Percentiles rank a stretch among this genome's conserved stretches.
Conservation (phyloP, 2,329 filamentous ascomycete genomes). For the Ceratocystis cacaofunesta region DNA sequence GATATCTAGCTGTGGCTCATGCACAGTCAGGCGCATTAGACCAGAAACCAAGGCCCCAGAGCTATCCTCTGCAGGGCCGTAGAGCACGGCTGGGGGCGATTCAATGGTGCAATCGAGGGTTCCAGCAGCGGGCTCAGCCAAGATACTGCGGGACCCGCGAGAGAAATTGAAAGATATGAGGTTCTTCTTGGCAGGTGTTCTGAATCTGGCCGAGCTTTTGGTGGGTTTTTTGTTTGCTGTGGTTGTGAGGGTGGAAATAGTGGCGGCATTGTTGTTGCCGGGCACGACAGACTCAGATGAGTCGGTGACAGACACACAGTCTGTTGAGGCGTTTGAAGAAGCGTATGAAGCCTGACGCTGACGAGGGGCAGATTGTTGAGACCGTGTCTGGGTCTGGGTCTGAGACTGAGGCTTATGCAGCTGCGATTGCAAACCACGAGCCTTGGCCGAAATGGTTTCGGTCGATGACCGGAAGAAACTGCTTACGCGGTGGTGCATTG, state of each 20-base stretch:
- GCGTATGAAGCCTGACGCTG: slow-evolving; percentile 14
- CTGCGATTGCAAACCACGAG: slow-evolving; percentile 13
- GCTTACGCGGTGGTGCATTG: slow-evolving; percentile 43
- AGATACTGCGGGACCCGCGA: slow-evolving; percentile 25
- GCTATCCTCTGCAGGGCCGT: slow-evolving; percentile 58
- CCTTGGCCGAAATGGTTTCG: slow-evolving; percentile 29
- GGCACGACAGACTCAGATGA: slow-evolving; percentile 22
- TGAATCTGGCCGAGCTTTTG: slow-evolving; percentile 19
- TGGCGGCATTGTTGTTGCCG: slow-evolving; percentile 29
- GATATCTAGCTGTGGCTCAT: slow-evolving; percentile 50
- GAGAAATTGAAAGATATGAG: slow-evolving; percentile 24
- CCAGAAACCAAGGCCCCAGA: slow-evolving; percentile 77
- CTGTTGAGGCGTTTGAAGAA: slow-evolving; percentile 14
- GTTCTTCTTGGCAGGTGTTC: slow-evolving; percentile 26
- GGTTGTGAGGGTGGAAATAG: slow-evolving; percentile 28
- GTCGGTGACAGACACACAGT: slow-evolving; percentile 28
- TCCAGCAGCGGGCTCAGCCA: slow-evolving; percentile 27
- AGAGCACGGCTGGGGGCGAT: slow-evolving; percentile 74
- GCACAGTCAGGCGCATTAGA: slow-evolving; percentile 59
- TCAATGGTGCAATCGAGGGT: slow-evolving; percentile 51
- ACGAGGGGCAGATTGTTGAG: background rate
- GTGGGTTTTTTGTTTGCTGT: slow-evolving; percentile 13
- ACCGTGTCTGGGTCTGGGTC: slow-evolving; percentile 5
- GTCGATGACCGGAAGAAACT: slow-evolving; percentile 44
- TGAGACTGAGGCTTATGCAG: slow-evolving; percentile 13